A percentile compares a stretch with the other conserved stretches of the same genome.
phyloP scores from a whole-genome alignment of 1,284 basidiomycete genomes.

The Cryptococcus sp. region DNA sequence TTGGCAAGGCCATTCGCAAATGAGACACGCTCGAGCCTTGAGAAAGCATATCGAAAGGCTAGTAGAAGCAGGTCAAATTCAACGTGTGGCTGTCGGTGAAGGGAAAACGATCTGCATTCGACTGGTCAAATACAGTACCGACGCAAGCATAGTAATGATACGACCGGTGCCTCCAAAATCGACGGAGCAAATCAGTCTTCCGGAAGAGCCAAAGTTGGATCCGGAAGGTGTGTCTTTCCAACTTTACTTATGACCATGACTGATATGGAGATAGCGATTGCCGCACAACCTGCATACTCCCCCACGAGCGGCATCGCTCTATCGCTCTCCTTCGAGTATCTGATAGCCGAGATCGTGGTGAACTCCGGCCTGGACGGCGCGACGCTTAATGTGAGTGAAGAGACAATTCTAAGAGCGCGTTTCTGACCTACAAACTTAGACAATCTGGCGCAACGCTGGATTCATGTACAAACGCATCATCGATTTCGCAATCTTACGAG shows the following conservation, averaged over 20 bases:
- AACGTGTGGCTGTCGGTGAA: slow-evolving; percentile 38
- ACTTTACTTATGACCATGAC: background rate
- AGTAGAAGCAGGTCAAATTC: slow-evolving; percentile 33
- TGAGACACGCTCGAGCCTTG: slow-evolving; percentile 35
- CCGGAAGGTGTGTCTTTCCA: slow-evolving; percentile 1
- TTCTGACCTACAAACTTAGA: slow-evolving; percentile 1
- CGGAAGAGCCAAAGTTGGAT: background rate
- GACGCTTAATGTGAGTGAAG: slow-evolving; percentile 26
- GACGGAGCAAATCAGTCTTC: no score
- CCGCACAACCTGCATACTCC: slow-evolving; percentile 7
- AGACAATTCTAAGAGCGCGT: background rate
- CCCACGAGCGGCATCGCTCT: slow-evolving; percentile 9
- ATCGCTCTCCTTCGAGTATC: slow-evolving; percentile 29
- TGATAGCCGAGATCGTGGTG: slow-evolving; percentile 25
- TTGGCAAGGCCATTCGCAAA: slow-evolving; percentile 17
- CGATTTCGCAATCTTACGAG: slow-evolving; percentile 37
- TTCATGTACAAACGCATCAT: slow-evolving; percentile 36
- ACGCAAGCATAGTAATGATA: slow-evolving; percentile 5
- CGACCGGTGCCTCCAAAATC: no score
- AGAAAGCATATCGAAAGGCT: slow-evolving; percentile 32
- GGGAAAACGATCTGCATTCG: slow-evolving; percentile 34
- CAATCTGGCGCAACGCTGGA: slow-evolving; percentile 4
- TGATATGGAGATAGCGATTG: slow-evolving; percentile 8
- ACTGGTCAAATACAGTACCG: slow-evolving; percentile 45
- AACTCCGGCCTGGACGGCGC: slow-evolving; percentile 25